Percentiles rank a stretch among this genome's conserved stretches.
Conservation (phyloP, 139 green algal genomes). For the Chlamydomonas eustigma region DNA sequence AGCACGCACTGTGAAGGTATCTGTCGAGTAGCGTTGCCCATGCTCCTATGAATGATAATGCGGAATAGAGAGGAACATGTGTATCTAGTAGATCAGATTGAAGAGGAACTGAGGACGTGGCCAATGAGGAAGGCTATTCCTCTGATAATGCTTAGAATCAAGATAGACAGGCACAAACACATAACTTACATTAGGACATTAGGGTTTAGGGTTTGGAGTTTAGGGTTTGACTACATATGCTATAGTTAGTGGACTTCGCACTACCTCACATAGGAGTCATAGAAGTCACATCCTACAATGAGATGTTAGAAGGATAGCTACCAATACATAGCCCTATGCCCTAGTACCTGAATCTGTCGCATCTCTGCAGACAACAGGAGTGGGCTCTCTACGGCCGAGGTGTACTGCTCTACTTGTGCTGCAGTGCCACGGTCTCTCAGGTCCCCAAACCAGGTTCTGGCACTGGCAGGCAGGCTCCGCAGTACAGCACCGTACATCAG, state of each 20-base stretch:
- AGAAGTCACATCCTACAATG: too few relatives aligned
- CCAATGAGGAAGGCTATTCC: neutral
- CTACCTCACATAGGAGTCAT: too few relatives aligned
- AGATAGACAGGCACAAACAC: neutral
- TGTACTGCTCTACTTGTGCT: conserved; percentile 77
- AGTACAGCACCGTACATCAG: conserved; percentile 42
- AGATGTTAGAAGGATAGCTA: too few relatives aligned
- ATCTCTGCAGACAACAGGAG: conserved; percentile 78
- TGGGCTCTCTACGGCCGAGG: conserved; percentile 61
- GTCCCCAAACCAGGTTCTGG: conserved; percentile 78
- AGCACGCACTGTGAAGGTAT: conserved; percentile 59
- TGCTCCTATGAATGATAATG: neutral
- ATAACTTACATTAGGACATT: neutral
- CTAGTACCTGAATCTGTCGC: conserved; percentile 35
- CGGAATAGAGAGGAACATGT: neutral
- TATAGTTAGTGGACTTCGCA: too few relatives aligned
- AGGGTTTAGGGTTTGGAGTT: neutral
- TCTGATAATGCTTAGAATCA: too few relatives aligned
- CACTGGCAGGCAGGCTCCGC: conserved; percentile 65
- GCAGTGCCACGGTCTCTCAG: conserved; percentile 58
- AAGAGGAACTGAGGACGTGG: neutral
- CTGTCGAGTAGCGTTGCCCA: neutral
- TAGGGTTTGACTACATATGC: too few relatives aligned
- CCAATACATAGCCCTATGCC: too few relatives aligned
- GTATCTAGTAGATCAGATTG: too few relatives aligned